Evolutionary conservation across 257 asterid genomes (phyloP).

Genomic region (Capsicum baccatum): DNA sequence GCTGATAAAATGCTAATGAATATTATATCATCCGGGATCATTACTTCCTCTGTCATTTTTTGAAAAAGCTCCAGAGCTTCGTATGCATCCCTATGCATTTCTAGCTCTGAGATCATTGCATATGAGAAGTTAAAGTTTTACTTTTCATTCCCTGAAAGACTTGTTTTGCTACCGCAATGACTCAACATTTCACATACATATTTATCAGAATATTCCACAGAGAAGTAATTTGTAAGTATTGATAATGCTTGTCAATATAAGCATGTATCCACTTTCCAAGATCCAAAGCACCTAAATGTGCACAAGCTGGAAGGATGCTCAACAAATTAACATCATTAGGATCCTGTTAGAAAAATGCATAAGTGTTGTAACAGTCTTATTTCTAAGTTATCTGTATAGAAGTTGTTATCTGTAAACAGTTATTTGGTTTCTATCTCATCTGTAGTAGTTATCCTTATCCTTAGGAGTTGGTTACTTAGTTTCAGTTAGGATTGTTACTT

Average conservation of each 20-base stretch:
- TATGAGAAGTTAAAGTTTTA: slow-evolving; percentile 41
- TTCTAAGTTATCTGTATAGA: too few relatives aligned
- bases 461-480: too few relatives aligned
- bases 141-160: slow-evolving; percentile 35
- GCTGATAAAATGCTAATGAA: slow-evolving; percentile 41
- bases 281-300: slow-evolving; percentile 43
- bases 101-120: slow-evolving; percentile 44
- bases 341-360: neutral
- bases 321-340: slow-evolving; percentile 44
- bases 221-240: slow-evolving; percentile 27
- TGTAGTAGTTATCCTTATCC: too few relatives aligned
- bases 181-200: slow-evolving; percentile 43
- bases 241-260: slow-evolving; percentile 36
- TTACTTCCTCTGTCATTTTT: slow-evolving; percentile 27
- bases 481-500: too few relatives aligned
- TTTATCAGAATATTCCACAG: slow-evolving; percentile 38
- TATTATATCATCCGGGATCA: slow-evolving; percentile 40
- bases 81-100: slow-evolving; percentile 40
- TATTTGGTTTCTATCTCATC: too few relatives aligned
- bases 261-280: slow-evolving; percentile 45
- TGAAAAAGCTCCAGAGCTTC: slow-evolving; percentile 38
- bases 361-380: too few relatives aligned
- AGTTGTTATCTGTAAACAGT: too few relatives aligned
- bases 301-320: slow-evolving; percentile 40
- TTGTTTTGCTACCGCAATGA: slow-evolving; percentile 38